Percentiles rank a stretch among this genome's conserved stretches.
phyloP scores from a whole-genome alignment of 805 yeast species.

The Hanseniaspora hatyaiensis region DNA sequence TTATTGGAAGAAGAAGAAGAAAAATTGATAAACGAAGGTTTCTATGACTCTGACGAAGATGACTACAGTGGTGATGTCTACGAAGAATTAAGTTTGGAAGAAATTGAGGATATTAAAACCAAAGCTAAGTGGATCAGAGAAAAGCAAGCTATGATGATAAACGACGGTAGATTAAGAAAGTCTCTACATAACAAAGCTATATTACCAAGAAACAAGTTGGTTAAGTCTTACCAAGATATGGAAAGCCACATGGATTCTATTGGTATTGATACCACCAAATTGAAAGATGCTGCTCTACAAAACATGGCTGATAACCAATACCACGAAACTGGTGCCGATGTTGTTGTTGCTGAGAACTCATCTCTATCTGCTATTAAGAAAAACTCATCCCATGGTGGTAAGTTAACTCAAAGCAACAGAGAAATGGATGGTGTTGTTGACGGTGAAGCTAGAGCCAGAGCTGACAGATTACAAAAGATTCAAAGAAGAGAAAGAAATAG shows the following conservation, averaged over 20 bases:
- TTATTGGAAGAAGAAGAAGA: constrained; percentile 97
- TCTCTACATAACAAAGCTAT: constrained; percentile 74
- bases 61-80: constrained; percentile 54
- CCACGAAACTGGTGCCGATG: constrained; percentile 63
- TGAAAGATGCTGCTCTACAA: constrained; percentile 42
- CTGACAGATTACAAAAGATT: constrained; percentile 75
- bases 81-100: constrained; percentile 58
- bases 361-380: constrained; percentile 25
- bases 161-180: constrained; percentile 77
- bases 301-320: constrained; percentile 32
- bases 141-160: constrained; percentile 86
- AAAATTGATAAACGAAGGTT: constrained; percentile 82
- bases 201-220: constrained; percentile 80
- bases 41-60: constrained; percentile 81
- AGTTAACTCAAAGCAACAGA: constrained; percentile 57
- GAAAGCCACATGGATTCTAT: constrained; percentile 79
- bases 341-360: constrained; percentile 45
- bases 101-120: constrained; percentile 54
- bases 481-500: constrained; percentile 91
- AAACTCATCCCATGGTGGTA: constrained; percentile 31
- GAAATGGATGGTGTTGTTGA: constrained; percentile 77
- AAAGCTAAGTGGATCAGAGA: constrained; percentile 94
- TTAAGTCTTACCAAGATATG: constrained; percentile 64
- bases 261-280: constrained; percentile 72
- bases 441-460: constrained; percentile 67